A percentile compares a stretch with the other conserved stretches of the same genome.
These are phyloP conservation scores for Obelidium mucronatum DNA, from an alignment of 192 early-diverging fungal genomes.

Conservation along the genomic window DNA sequence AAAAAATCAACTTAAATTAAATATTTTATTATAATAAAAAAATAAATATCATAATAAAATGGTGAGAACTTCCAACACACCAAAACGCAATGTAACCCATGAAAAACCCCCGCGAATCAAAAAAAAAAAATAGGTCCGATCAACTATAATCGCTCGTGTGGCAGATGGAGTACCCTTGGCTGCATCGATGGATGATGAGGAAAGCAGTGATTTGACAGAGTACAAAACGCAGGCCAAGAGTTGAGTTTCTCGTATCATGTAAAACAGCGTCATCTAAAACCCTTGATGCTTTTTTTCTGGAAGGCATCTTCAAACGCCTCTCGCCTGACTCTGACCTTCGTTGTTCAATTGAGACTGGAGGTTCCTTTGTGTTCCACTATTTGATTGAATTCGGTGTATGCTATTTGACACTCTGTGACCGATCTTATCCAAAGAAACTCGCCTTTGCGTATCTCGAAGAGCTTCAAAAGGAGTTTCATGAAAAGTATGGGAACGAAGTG, in stretches of 20 bases:
- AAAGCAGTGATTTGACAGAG: conserved; percentile 80
- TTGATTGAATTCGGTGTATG: conserved; percentile 93
- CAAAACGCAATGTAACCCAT: too few species aligned
- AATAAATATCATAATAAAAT: too few species aligned
- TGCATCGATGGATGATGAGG: conserved; percentile 95
- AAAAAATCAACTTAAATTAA: too few species aligned
- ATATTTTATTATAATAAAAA: too few species aligned
- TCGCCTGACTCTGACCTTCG: conserved; percentile 83
- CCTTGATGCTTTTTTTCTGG: not conserved
- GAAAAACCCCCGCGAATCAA: too few species aligned
- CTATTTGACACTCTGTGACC: conserved; percentile 94
- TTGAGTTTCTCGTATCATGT: too few species aligned
- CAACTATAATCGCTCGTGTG: conserved; percentile 93
- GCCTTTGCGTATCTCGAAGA: conserved; percentile 97
- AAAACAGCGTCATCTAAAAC: too few species aligned
- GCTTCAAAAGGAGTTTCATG: conserved; percentile 91
- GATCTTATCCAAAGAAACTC: conserved; percentile 83
- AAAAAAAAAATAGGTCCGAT: conserved; percentile 89
- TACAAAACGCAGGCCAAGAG: conserved; percentile 93
- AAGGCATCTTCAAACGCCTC: conserved; percentile 80
- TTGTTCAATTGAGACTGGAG: conserved; percentile 94
- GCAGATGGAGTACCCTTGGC: conserved; percentile 94
- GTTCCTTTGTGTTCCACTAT: conserved; percentile 88
- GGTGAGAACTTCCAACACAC: too few species aligned
- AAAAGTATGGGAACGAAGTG: conserved; percentile 91